Conservation (phyloP, 106 monocot species). For the Hemerocallis citrina region DNA sequence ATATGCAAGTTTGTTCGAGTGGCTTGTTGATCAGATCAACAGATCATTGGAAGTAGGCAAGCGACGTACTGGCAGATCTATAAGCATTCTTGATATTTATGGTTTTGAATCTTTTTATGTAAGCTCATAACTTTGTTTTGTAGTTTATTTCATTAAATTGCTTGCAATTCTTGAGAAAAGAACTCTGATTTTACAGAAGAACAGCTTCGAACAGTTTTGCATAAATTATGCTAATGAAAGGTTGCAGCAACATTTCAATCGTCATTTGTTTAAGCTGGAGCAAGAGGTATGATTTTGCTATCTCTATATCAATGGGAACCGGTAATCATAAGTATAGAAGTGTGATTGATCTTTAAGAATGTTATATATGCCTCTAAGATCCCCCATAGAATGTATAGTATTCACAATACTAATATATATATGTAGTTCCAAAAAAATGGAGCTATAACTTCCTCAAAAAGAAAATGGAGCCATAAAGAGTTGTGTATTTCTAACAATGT, state of each 20-base stretch:
- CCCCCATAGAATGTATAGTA: background rate
- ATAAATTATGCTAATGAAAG: conserved; percentile 99
- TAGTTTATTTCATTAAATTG: background rate
- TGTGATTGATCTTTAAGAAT: background rate
- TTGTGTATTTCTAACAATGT: background rate
- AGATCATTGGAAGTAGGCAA: conserved; percentile 80
- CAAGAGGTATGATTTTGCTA: conserved; percentile 63
- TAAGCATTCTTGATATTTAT: conserved; percentile 98
- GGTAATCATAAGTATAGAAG: background rate
- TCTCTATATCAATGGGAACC: background rate
- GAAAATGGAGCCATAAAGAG: background rate
- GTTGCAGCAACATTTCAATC: conserved; percentile 97
- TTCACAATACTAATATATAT: background rate
- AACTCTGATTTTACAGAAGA: conserved; percentile 46
- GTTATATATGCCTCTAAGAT: background rate
- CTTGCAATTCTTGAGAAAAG: background rate
- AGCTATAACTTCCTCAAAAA: too few relatives aligned
- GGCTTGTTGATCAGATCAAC: conserved; percentile 93
- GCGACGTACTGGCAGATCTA: conserved; percentile 80
- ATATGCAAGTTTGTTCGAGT: conserved; percentile 90
- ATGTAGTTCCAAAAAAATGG: too few relatives aligned
- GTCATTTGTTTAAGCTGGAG: conserved; percentile 94
- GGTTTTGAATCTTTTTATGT: conserved; percentile 99
- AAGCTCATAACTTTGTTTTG: conserved; percentile 10
- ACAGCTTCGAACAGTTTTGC: conserved; percentile 98